Evolutionary conservation across 2,329 filamentous ascomycete species (phyloP).

Genomic region (Penicillium sp.): DNA sequence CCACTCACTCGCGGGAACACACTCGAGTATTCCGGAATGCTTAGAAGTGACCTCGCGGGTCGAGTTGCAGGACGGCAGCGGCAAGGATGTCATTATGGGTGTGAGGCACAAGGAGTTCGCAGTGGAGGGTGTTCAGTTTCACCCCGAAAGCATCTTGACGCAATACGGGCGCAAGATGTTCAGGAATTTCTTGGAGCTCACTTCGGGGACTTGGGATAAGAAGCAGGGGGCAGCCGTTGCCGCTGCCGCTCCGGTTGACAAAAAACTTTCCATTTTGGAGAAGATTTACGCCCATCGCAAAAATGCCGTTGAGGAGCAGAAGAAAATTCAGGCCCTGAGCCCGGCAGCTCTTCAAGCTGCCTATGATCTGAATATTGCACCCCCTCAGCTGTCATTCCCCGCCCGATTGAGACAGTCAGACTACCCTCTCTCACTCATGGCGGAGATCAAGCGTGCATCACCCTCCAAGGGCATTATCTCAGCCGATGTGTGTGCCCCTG

Average conservation of each 20-base stretch:
- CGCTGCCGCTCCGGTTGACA: conserved; percentile 38
- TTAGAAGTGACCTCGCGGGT: conserved; percentile 92
- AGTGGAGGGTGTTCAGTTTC: conserved; percentile 96
- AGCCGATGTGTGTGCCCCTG: conserved; percentile 77
- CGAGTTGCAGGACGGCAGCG: conserved; percentile 62
- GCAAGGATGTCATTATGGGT: conserved; percentile 89
- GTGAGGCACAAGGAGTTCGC: conserved; percentile 87
- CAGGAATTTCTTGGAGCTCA: conserved; percentile 83
- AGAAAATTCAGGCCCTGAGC: conserved; percentile 77
- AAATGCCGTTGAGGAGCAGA: conserved; percentile 72
- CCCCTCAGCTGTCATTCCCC: conserved; percentile 76
- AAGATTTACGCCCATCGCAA: conserved; percentile 83
- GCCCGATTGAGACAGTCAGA: conserved; percentile 74
- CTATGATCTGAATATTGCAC: conserved; percentile 78
- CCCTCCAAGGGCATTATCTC: conserved; percentile 96
- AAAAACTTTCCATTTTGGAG: conserved; percentile 82
- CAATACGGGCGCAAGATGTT: conserved; percentile 85
- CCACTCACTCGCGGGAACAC: conserved; percentile 90
- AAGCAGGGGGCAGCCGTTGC: conserved; percentile 51
- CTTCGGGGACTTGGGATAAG: conserved; percentile 86
- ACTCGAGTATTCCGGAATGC: conserved; percentile 76
- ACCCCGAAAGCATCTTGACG: conserved; percentile 94
- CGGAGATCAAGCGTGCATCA: conserved; percentile 94
- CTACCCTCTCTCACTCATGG: conserved; percentile 88
- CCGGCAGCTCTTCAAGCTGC: conserved; percentile 79